A percentile compares a stretch with the other conserved stretches of the same genome.
Conservation (phyloP, 805 yeast species). For the Helenozyma rhizophorensis region DNA sequence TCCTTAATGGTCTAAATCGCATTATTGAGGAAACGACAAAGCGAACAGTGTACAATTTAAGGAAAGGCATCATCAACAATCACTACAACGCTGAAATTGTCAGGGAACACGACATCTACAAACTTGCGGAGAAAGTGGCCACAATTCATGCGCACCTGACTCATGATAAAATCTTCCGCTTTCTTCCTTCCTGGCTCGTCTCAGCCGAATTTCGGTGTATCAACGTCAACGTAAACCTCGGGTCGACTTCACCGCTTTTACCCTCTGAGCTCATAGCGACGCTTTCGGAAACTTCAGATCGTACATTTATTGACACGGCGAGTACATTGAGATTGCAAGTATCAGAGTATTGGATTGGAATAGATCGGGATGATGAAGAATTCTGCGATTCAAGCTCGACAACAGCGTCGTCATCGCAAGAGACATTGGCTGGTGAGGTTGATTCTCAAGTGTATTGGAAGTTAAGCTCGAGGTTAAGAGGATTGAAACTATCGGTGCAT, state of each 20-base stretch:
- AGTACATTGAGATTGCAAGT: not conserved
- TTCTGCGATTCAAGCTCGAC: constrained; percentile 3
- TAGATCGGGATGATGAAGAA: constrained; percentile 1
- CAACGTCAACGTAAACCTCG: constrained; percentile 22
- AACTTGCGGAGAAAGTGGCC: constrained; percentile 1
- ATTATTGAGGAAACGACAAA: constrained; percentile 24
- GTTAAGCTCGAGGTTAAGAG: constrained; percentile 9
- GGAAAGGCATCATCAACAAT: constrained; percentile 26
- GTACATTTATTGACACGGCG: constrained; percentile 5
- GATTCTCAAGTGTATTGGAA: constrained; percentile 21
- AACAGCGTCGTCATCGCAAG: constrained; percentile 22
- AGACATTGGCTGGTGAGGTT: constrained; percentile 20
- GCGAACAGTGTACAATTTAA: constrained; percentile 20
- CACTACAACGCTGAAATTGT: constrained; percentile 21
- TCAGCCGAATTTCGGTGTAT: constrained; percentile 17
- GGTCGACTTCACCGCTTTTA: constrained; percentile 37
- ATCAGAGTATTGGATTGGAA: not conserved
- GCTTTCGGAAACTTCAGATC: constrained; percentile 18
- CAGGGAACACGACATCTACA: constrained; percentile 6
- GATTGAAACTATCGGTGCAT: constrained; percentile 14
- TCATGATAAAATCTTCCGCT: constrained; percentile 13
- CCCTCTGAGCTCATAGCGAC: constrained; percentile 17
- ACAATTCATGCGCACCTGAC: not conserved
- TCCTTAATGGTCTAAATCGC: constrained; percentile 27
- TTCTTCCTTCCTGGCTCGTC: constrained; percentile 33